Conservation (phyloP, 129 eudicot genomes). For the Scalesia atractyloides region DNA sequence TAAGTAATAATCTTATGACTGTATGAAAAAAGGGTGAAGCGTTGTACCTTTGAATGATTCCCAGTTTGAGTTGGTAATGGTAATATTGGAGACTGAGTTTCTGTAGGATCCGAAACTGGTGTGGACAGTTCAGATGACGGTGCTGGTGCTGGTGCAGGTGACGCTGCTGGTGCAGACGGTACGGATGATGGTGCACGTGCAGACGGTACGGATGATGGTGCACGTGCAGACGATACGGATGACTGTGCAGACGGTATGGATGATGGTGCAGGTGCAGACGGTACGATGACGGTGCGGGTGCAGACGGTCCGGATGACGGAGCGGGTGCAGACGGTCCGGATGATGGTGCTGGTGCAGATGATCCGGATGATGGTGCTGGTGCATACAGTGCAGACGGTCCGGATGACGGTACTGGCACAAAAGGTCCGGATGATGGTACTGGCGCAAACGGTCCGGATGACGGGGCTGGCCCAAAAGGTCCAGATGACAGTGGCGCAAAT, state of each 20-base stretch:
- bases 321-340: slow-evolving; percentile 32
- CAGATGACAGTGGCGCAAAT: slow-evolving; percentile 42
- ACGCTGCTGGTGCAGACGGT: too few species aligned
- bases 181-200: too few species aligned
- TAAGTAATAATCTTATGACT: slow-evolving; percentile 12
- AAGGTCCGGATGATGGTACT: slow-evolving; percentile 49
- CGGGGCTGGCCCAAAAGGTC: slow-evolving; percentile 53
- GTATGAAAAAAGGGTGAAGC: background rate
- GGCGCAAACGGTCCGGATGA: slow-evolving; percentile 54
- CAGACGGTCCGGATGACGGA: background rate
- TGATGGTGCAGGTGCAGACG: too few species aligned
- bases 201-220: too few species aligned
- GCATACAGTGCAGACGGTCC: slow-evolving; percentile 36
- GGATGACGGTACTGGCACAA: slow-evolving; percentile 60
- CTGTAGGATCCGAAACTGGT: slow-evolving; percentile 38
- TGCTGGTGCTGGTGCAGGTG: slow-evolving; percentile 21
- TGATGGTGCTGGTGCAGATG: background rate
- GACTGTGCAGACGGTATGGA: too few species aligned
- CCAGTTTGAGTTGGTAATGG: slow-evolving; percentile 66
- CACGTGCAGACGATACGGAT: too few species aligned
- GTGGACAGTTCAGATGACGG: background rate
- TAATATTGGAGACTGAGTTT: slow-evolving; percentile 78
- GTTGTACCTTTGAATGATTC: slow-evolving; percentile 54
- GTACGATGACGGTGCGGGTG: too few species aligned
- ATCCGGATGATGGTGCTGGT: slow-evolving; percentile 23